Conservation (phyloP, 1,284 basidiomycete genomes). For the Marasmius sp. region DNA sequence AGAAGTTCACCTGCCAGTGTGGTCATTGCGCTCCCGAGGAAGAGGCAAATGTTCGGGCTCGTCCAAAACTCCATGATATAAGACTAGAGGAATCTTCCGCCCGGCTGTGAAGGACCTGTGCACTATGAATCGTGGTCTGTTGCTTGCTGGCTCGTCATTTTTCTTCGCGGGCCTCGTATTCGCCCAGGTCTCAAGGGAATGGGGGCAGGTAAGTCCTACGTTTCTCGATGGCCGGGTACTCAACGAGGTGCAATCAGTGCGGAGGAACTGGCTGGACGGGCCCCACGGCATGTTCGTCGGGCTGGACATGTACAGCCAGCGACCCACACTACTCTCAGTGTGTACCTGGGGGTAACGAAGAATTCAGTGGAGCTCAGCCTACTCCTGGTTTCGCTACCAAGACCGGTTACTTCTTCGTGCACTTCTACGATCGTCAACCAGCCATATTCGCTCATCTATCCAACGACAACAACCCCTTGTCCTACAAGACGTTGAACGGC, state of each 20-base stretch:
- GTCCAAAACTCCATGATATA: no score
- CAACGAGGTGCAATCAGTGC: constrained; percentile 37
- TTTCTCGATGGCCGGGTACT: no score
- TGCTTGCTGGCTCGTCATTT: no score
- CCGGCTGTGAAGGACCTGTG: no score
- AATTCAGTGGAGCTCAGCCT: constrained; percentile 19
- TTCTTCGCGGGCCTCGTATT: no score
- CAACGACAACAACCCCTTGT: constrained; percentile 12
- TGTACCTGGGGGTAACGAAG: constrained; percentile 39
- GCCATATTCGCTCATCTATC: constrained; percentile 11
- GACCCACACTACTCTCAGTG: constrained; percentile 54
- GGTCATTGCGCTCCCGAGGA: no score
- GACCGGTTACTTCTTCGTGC: not conserved
- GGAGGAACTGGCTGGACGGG: constrained; percentile 52
- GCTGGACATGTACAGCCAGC: constrained; percentile 45
- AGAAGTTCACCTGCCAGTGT: no score
- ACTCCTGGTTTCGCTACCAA: constrained; percentile 16
- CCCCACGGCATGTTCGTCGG: constrained; percentile 44
- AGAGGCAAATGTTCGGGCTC: no score
- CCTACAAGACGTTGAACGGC: constrained; percentile 10
- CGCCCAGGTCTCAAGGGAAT: no score
- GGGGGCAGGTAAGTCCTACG: no score
- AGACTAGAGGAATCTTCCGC: no score
- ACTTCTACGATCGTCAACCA: constrained; percentile 10
- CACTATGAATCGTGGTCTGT: no score